Percentiles rank a stretch among this genome's conserved stretches.
phyloP scores from a whole-genome alignment of 345 rosid genomes.

The Corymbia maculata region DNA sequence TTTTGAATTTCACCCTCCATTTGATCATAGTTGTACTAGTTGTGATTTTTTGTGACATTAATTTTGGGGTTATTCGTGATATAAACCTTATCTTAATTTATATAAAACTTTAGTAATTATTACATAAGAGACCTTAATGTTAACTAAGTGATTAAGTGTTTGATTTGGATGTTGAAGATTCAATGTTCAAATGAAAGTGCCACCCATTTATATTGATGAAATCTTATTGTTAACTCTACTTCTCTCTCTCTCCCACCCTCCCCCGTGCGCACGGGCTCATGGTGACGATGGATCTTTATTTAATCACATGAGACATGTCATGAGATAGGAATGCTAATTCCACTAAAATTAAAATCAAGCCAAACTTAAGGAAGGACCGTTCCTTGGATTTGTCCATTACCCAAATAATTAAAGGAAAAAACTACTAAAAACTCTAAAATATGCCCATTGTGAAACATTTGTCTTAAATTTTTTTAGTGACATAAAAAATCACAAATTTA shows the following conservation, averaged over 20 bases:
- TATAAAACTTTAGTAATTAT: neutral
- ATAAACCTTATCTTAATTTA: neutral
- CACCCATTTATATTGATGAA: neutral
- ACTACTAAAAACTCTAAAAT: too few species aligned
- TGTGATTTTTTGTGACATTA: too few species aligned
- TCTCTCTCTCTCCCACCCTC: neutral
- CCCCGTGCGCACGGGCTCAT: neutral
- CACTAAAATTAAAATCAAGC: neutral
- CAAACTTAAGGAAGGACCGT: neutral
- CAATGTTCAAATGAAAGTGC: neutral
- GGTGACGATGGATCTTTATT: neutral
- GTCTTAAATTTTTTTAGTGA: too few species aligned
- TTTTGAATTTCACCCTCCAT: accelerated
- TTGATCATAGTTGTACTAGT: too few species aligned
- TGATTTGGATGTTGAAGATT: neutral
- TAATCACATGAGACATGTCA: neutral
- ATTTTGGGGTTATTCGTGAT: neutral
- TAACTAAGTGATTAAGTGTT: neutral
- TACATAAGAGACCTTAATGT: neutral
- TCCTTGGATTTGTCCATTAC: neutral
- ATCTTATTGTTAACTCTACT: neutral
- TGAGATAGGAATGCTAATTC: neutral
- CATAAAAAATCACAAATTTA: too few species aligned
- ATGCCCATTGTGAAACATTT: too few species aligned
- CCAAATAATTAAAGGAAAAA: neutral